Conservation (phyloP, 495 filamentous ascomycete species). For the Neohortaea acidophila region DNA sequence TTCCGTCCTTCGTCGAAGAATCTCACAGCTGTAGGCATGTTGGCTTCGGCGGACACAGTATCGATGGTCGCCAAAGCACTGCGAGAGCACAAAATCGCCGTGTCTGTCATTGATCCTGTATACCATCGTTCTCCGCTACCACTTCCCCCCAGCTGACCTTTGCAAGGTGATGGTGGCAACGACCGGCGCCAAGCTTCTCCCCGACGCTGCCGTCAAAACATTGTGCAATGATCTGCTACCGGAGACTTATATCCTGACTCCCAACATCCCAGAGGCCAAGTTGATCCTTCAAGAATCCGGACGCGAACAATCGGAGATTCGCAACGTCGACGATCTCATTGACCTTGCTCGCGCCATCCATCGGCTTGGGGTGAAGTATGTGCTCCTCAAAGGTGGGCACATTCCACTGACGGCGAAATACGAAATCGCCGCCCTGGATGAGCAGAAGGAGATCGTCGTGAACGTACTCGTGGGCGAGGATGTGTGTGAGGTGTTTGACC, state of each 20-base stretch:
- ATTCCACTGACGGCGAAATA: slow-evolving; percentile 55
- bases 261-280: slow-evolving; percentile 80
- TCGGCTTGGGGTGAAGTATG: slow-evolving; percentile 55
- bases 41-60: slow-evolving; percentile 65
- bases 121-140: not conserved
- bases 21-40: slow-evolving; percentile 52
- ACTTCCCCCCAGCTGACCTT: slow-evolving; percentile 9
- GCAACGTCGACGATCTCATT: slow-evolving; percentile 45
- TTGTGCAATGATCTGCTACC: slow-evolving; percentile 58
- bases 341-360: slow-evolving; percentile 51
- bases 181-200: slow-evolving; percentile 61
- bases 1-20: too few relatives aligned
- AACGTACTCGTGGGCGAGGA: slow-evolving; percentile 57
- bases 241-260: slow-evolving; percentile 64
- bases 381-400: slow-evolving; percentile 88
- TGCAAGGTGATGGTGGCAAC: slow-evolving; percentile 87
- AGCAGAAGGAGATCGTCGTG: slow-evolving; percentile 49
- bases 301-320: slow-evolving; percentile 32
- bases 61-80: slow-evolving; percentile 57
- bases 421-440: slow-evolving; percentile 35
- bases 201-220: slow-evolving; percentile 47
- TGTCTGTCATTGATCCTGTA: slow-evolving; percentile 75
- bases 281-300: slow-evolving; percentile 51
- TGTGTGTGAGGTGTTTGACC: slow-evolving; percentile 44
- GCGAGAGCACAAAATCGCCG: slow-evolving; percentile 40